Base-by-base conservation (phyloP, 176 grass and related monocot genomes). In the Triticum aestivum region DNA sequence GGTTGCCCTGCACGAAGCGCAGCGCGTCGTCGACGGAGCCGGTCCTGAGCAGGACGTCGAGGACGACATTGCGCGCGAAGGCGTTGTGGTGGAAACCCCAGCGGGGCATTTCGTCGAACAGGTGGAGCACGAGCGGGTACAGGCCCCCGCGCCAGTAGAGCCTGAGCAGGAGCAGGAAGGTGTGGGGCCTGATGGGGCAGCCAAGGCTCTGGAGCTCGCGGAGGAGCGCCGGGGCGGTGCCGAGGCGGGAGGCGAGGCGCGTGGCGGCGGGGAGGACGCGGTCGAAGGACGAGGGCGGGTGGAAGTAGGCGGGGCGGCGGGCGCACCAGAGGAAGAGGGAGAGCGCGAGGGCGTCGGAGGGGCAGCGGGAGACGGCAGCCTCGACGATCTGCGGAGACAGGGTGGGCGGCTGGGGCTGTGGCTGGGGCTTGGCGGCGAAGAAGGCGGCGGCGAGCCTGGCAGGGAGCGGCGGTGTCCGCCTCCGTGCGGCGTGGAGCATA, bases 261-360 rank as follows among this genome's bases (percentile, higher is more conserved):
- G 80, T 15, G 79, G 89, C 90, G 9, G 91, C 90, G 11, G 96
- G 97, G 73, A 94, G 85, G 82, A 94, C 79, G 73, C 51, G 51
- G 81, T 98, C 93, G 37, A 94, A 94, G 45, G 93, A 96, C 45
- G 42, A 33, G 2, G 86, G 69, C n/a, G 79, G 91, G 78, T 98
- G 96, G 85, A 92, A 96, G 72, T 92, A 98, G 73, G 83, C 87
- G 39, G 89, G 91, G 80, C 89, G 86, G 34, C 86, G 91, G 13
- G 93, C 88, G 76, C 93, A 98, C 88, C 96, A 98, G 61, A 96
- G 89, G 88, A 96, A 98, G 86, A 96, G 92, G 75, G 83, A 91
- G 67, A 96, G 61, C 27, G 92, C 87, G 35, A 92, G 78, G 21
- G 85, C 83, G 70, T 98, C 93, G 45, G 93, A 98, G 54, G 91